Evolutionary conservation across 2,329 filamentous ascomycete genomes (phyloP), one percentile per base, ranked within the genome.

Genomic region (Chlorencoelia australis): DNA sequence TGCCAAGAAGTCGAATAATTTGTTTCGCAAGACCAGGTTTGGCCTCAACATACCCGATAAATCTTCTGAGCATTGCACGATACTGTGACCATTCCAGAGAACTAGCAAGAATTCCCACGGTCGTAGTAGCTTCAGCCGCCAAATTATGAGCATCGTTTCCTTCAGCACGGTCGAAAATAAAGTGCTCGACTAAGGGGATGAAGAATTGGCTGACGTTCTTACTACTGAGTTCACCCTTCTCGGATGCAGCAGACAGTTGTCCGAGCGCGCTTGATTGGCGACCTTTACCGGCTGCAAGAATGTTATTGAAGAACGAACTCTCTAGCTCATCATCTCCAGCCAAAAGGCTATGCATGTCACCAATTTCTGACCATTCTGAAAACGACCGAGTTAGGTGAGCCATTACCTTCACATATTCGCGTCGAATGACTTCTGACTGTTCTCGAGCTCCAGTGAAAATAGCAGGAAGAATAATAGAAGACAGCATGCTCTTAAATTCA

Each of bases 71-170:
- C 10, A 89, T 77, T 5, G 83, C 82, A 26, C 85, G 78, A 62
- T 89, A 96, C 49, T 94, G 87, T 25, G 78, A 79, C 88, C 89
- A 96, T 52, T 91, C 85, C 10, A 98, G 62, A 42, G 78, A 85
- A 43, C 74, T 69, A 4, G 82, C 77, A 38, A 98, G 60, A 17
- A 71, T 68, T 2, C 83, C 80, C 41, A 98, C 80, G 0, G 87
- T 82, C 7, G 70, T 74, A n/a, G 87, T 81, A 4, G 89, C 79
- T 58, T 95, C 86, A 11, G 87, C 86, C 33, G 86, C 79, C 35
- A 96, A 68, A 33, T 87, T 89, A 48, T 93, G 82, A 22, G 86
- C 87, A 55, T 94, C 86, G 15, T 58, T 66, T 7, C 70, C 68
- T 31, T 86, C 82, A 4, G 73, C 75, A 41, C 82, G 76, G 40